These are phyloP conservation scores for Geopyxis carbonaria DNA, from an alignment of 495 filamentous ascomycete species.

Conservation along the genomic window DNA sequence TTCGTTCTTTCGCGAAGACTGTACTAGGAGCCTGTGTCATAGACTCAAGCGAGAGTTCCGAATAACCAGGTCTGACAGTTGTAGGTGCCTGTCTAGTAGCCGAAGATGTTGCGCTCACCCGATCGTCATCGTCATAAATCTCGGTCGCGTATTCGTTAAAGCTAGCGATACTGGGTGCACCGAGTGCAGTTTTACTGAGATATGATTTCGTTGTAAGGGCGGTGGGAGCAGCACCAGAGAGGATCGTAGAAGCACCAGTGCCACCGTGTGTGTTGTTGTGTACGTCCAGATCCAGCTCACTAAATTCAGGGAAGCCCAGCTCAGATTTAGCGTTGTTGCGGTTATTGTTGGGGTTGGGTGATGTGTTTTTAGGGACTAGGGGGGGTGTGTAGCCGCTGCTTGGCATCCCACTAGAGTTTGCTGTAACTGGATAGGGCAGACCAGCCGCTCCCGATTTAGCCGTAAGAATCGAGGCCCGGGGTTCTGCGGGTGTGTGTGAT, in stretches of 20 bases:
- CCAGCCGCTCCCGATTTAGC: conserved; percentile 57
- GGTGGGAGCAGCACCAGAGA: conserved; percentile 1
- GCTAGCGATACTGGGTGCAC: conserved; percentile 10
- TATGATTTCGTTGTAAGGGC: conserved; percentile 1
- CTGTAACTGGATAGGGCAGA: conserved; percentile 47
- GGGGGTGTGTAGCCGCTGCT: conserved; percentile 18
- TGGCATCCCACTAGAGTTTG: conserved; percentile 25
- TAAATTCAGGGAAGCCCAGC: conserved; percentile 20
- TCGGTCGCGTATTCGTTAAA: conserved; percentile 1
- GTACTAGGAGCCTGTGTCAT: conserved; percentile 1
- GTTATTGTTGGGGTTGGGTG: no score
- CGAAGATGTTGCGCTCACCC: conserved; percentile 18
- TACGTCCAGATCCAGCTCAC: conserved; percentile 17
- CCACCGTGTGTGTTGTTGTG: background rate
- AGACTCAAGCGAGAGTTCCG: conserved; percentile 3
- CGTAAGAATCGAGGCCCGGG: conserved; percentile 74
- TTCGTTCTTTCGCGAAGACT: conserved; percentile 3
- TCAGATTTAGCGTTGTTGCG: conserved; percentile 14
- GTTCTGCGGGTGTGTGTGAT: conserved; percentile 29
- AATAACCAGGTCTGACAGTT: conserved; percentile 1
- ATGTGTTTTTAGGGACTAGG: conserved; percentile 5
- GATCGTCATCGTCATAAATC: conserved; percentile 13
- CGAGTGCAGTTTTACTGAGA: conserved; percentile 10
- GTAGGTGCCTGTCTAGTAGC: background rate
- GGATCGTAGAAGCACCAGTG: conserved; percentile 4